Base-by-base conservation (phyloP, 148 eudicot genomes). In the Persicaria maculosa region DNA sequence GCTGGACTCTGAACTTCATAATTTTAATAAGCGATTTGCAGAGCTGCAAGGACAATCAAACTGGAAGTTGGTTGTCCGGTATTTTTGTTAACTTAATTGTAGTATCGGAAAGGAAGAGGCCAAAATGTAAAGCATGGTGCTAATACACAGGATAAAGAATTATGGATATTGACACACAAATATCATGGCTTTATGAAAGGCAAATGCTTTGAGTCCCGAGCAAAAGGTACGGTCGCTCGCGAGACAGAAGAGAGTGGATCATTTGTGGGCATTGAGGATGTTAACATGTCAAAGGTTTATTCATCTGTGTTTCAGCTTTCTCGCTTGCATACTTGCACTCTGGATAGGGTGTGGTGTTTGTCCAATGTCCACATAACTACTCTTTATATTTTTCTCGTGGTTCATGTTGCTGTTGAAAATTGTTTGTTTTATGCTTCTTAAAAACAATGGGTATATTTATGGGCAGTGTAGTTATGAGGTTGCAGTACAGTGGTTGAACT, bases 51-150 rank as follows among this genome's bases (percentile, higher is more conserved):
- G 89, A 50, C 91, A 92, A n/a, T n/a, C n/a, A n/a, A n/a, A n/a
- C n/a, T n/a, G n/a, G n/a, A n/a, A n/a, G n/a, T n/a, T n/a, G n/a
- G n/a, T n/a, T n/a, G n/a, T n/a, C n/a, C n/a, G n/a, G n/a, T n/a
- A n/a, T n/a, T n/a, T n/a, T n/a, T n/a, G n/a, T n/a, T n/a, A n/a
- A n/a, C n/a, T n/a, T n/a, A n/a, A n/a, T n/a, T n/a, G n/a, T n/a
- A n/a, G n/a, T n/a, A n/a, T n/a, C 83, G 90, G 47, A 93, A 89
- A 44, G 97, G 97, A 54, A 88, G 85, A 86, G 98, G 97, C 75
- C 77, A 80, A 72, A 93, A 95, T 87, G 98, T 96, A 80, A 87
- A 81, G 74, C 96, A 90, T 83, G 97, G 97, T 78, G 98, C 98
- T 76, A 95, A 83, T 86, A 88, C 87, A 17, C 93, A 83, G 81